phyloP scores from a whole-genome alignment of 2,329 filamentous ascomycete species.

The Sclerotinia sclerotiorum region DNA sequence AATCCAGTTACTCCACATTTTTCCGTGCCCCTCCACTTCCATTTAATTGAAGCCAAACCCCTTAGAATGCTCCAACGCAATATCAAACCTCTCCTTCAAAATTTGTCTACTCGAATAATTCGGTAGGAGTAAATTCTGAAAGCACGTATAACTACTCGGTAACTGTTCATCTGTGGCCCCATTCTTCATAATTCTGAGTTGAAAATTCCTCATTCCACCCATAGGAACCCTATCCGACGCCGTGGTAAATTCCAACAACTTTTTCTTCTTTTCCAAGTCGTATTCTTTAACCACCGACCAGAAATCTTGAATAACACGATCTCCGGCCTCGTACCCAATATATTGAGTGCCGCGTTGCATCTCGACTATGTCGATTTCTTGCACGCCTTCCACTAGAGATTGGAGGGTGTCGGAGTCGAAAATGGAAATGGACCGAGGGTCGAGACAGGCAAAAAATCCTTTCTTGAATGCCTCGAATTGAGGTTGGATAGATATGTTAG shows the following conservation, averaged over 20 bases:
- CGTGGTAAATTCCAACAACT: conserved; percentile 89
- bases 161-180: conserved; percentile 64
- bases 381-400: conserved; percentile 77
- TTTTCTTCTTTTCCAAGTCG: conserved; percentile 67
- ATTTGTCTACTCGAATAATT: conserved; percentile 73
- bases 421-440: conserved; percentile 68
- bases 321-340: conserved; percentile 72
- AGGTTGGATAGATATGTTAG: conserved; percentile 70
- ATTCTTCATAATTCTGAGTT: conserved; percentile 81
- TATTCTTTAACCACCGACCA: conserved; percentile 76
- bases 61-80: conserved; percentile 83
- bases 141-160: conserved; percentile 90
- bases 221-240: conserved; percentile 88
- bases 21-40: background rate
- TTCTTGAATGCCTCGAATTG: conserved; percentile 79
- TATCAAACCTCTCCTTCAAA: conserved; percentile 70
- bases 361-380: conserved; percentile 74
- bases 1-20: background rate
- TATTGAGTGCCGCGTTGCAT: conserved; percentile 73
- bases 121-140: conserved; percentile 81
- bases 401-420: conserved; percentile 68
- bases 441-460: conserved; percentile 76
- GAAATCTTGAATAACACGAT: conserved; percentile 73
- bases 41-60: conserved; percentile 79
- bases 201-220: conserved; percentile 76